Evolutionary conservation across 257 asterid genomes (phyloP).

Genomic region (Cruciata laevipes): DNA sequence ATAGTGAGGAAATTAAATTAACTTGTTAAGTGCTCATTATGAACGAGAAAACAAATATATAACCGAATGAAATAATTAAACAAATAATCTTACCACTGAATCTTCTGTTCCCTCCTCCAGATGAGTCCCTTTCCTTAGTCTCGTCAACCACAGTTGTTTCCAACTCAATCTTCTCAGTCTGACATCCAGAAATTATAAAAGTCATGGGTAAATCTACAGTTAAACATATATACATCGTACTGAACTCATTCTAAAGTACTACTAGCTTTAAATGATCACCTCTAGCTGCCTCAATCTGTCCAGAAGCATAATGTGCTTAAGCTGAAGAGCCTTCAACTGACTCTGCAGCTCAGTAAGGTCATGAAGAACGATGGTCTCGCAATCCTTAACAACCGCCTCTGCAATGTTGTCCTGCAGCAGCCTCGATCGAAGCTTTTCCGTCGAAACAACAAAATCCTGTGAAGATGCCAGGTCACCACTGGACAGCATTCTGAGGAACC

Average conservation of each 20-base stretch:
- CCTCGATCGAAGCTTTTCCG: constrained; percentile 67
- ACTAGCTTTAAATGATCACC: constrained; percentile 32
- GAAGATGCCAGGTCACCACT: constrained; percentile 75
- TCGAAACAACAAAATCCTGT: constrained; percentile 75
- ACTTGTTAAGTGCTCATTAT: too few species aligned
- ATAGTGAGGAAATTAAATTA: too few species aligned
- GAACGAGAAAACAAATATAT: not conserved
- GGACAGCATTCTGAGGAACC: constrained; percentile 78
- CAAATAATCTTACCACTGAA: constrained; percentile 97
- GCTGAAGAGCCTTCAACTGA: constrained; percentile 73
- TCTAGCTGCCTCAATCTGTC: constrained; percentile 88
- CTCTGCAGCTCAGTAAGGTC: constrained; percentile 80
- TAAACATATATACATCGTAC: not conserved
- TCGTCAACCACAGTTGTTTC: constrained; percentile 99
- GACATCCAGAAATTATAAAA: constrained; percentile 26
- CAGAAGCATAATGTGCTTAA: constrained; percentile 75
- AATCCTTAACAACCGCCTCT: constrained; percentile 68
- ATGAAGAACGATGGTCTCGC: constrained; percentile 71
- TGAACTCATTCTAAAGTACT: not conserved
- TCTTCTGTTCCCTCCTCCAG: constrained; percentile 85
- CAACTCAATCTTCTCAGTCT: constrained; percentile 92
- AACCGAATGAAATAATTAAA: too few species aligned
- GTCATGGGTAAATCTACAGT: not conserved
- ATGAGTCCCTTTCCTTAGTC: constrained; percentile 92
- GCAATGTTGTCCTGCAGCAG: constrained; percentile 66